These are phyloP conservation scores for Quercus wislizeni DNA, from an alignment of 306 rosid genomes.

Conservation along the genomic window DNA sequence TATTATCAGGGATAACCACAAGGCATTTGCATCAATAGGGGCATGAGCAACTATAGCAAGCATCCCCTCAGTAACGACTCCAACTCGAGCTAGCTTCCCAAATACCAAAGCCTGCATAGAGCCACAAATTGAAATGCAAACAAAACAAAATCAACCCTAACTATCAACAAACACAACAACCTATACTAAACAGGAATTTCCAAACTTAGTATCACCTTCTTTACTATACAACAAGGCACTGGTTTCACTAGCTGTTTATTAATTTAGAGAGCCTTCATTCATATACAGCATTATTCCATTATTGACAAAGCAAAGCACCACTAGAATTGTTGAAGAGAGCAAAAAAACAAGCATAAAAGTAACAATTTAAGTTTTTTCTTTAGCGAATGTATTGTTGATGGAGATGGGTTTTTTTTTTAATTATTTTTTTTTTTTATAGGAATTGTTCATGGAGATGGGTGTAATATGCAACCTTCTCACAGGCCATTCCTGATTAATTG, in stretches of 20 bases:
- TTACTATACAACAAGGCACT: not conserved
- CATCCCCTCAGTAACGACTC: constrained; percentile 58
- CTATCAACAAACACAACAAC: not conserved
- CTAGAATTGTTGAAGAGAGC: not conserved
- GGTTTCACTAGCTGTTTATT: not conserved
- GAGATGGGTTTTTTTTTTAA: no score
- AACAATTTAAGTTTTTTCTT: no score
- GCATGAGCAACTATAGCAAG: constrained; percentile 94
- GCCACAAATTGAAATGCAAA: not conserved
- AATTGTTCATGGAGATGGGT: no score
- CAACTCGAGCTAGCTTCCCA: not conserved
- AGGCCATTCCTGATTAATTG: no score
- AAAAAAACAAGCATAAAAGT: not conserved
- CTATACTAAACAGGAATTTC: not conserved
- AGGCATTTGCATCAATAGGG: constrained; percentile 72
- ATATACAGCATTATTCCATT: not conserved
- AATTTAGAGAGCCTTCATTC: not conserved
- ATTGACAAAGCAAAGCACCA: not conserved
- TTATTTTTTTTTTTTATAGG: no score
- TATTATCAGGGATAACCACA: constrained; percentile 91
- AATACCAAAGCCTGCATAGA: constrained; percentile 1
- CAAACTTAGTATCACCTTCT: not conserved
- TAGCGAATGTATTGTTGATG: no score
- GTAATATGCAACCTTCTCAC: no score
- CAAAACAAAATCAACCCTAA: not conserved